phyloP scores from a whole-genome alignment of 2,329 filamentous ascomycete species.

The Aureobasidium vineae region DNA sequence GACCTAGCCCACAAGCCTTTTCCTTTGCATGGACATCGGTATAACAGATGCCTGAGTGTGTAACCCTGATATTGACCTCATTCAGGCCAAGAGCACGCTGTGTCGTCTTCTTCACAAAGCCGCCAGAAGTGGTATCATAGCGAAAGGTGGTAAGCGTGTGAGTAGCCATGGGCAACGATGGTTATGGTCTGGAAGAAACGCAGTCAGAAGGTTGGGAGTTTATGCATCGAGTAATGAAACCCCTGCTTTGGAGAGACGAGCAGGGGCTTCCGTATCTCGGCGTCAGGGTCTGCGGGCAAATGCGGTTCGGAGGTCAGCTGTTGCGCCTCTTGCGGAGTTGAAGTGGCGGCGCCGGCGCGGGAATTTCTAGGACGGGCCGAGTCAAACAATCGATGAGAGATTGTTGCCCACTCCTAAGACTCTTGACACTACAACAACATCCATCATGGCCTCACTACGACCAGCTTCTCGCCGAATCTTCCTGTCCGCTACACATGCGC shows the following conservation, averaged over 20 bases:
- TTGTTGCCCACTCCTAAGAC: constrained; percentile 11
- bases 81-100: constrained; percentile 31
- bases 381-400: constrained; percentile 10
- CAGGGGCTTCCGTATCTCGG: neutral
- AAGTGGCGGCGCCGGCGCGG: constrained; percentile 18
- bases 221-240: neutral
- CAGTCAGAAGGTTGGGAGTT: neutral
- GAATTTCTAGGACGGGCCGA: constrained; percentile 20
- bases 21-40: constrained; percentile 41
- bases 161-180: neutral
- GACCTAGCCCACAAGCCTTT: constrained; percentile 45
- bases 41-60: constrained; percentile 40
- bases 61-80: constrained; percentile 38
- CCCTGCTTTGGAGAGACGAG: neutral
- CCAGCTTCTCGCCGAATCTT: constrained; percentile 34
- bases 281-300: constrained; percentile 5
- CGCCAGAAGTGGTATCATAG: constrained; percentile 16
- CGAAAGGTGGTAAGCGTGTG: constrained; percentile 21
- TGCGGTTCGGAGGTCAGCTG: constrained; percentile 6
- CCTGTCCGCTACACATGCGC: constrained; percentile 32
- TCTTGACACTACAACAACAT: neutral
- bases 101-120: constrained; percentile 30
- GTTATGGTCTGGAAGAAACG: neutral
- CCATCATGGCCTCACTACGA: constrained; percentile 33
- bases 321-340: constrained; percentile 11